phyloP scores from a whole-genome alignment of 257 asterid genomes.

The Echium plantagineum region DNA sequence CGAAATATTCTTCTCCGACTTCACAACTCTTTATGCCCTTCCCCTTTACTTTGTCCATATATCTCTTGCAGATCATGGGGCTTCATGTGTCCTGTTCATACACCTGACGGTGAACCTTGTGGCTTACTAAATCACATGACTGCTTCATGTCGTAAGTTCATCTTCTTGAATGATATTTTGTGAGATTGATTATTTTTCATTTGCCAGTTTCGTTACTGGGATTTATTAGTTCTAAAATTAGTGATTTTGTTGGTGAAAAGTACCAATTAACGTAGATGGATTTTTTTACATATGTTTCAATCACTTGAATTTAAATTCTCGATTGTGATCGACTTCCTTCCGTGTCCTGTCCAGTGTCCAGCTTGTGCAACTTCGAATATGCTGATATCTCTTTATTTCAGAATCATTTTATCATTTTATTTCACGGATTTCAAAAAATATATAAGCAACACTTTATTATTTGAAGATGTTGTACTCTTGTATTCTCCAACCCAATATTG shows the following conservation, averaged over 20 bases:
- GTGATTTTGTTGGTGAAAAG: neutral
- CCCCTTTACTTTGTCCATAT: constrained; percentile 5
- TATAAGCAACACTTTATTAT: neutral
- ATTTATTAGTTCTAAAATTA: neutral
- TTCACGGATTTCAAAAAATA: neutral
- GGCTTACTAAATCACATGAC: constrained; percentile 95
- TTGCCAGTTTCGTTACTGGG: neutral
- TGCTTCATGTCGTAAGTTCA: constrained; percentile 75
- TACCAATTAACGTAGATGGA: neutral
- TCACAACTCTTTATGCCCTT: constrained; percentile 2
- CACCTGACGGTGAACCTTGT: constrained; percentile 99
- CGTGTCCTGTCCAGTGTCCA: neutral
- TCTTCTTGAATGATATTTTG: constrained; percentile 7
- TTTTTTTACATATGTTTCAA: too few species aligned
- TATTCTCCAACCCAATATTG: neutral
- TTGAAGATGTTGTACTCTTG: neutral
- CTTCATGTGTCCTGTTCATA: constrained; percentile 94
- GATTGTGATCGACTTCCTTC: too few species aligned
- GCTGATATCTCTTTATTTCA: too few species aligned
- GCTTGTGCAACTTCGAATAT: neutral
- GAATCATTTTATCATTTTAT: too few species aligned
- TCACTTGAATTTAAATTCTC: neutral
- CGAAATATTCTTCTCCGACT: constrained; percentile 2
- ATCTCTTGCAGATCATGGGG: constrained; percentile 81
- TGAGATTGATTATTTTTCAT: neutral